These are phyloP conservation scores for Hanseniaspora occidentalis DNA, from an alignment of 805 yeast genomes.

Conservation along the genomic window DNA sequence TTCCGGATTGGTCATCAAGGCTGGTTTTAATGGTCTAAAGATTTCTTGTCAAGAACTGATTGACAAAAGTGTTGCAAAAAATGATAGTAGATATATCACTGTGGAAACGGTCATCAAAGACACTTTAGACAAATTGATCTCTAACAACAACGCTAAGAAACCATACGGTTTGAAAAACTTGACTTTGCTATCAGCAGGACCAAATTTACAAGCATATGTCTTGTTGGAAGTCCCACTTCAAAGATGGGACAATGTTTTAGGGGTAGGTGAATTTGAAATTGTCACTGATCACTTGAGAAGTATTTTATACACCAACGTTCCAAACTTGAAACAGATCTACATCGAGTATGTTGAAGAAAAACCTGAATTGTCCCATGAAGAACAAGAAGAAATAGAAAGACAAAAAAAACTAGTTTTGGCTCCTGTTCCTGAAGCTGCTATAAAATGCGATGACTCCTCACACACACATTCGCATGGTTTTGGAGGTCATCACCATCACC, in stretches of 20 bases:
- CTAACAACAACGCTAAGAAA: conserved; percentile 30
- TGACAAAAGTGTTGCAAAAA: conserved; percentile 51
- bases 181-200: conserved; percentile 44
- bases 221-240: conserved; percentile 30
- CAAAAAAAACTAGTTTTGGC: background rate
- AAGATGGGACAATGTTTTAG: conserved; percentile 33
- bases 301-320: background rate
- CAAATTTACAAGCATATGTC: conserved; percentile 32
- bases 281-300: conserved; percentile 24
- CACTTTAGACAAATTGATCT: conserved; percentile 22
- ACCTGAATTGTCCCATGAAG: background rate
- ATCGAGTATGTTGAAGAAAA: background rate
- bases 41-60: conserved; percentile 63
- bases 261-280: conserved; percentile 29
- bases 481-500: background rate
- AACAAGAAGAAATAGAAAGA: background rate
- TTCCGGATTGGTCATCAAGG: conserved; percentile 66
- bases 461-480: background rate
- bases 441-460: background rate
- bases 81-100: conserved; percentile 36
- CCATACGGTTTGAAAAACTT: conserved; percentile 30
- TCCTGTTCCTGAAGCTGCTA: conserved; percentile 1
- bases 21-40: conserved; percentile 67
- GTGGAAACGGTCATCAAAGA: conserved; percentile 30
- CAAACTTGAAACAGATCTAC: background rate